Evolutionary conservation across 2,329 filamentous ascomycete genomes (phyloP), one percentile per base, ranked within the genome.

Genomic region (Dactylonectria macrodidyma): DNA sequence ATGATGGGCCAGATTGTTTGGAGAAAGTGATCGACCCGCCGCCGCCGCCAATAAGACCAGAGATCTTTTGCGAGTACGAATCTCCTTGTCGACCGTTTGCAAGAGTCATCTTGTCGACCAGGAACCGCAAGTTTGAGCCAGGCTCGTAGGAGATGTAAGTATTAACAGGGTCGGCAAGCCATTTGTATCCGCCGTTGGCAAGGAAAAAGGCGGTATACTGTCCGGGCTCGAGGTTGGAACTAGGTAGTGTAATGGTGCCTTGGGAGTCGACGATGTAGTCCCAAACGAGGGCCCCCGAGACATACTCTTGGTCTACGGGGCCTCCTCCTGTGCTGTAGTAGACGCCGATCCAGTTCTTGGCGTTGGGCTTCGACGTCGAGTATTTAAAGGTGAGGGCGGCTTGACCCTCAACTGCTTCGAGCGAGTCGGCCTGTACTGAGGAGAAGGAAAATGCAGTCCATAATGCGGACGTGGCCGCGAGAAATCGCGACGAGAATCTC

Each of bases 341-440:
- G 3, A 84, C 55, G 34, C 78, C 82, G 24, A 84, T 71, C 82
- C 82, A 84, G 68, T 84, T 84, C 16, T 66, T 75, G 3, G 65
- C 36, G 56, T 76, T 67, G 4, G 79, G 66, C 3, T 70, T 50
- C 0, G 70, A 44, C 0, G 80, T 82, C 5, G 75, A 72, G 70
- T 83, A 84, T 10, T 75, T 54, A 62, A 84, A 81, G 0, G 80
- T 82, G 52, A 80, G 26, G 26, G 26, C 26, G 26, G 26, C 26
- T 7, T 30, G 26, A 30, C 26, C 26, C 7, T 30, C 26, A 7
- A 30, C 26, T 30, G 26, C 26, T 7, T 30, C 26, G 26, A 30
- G 26, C 7, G 26, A 30, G 26, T 30, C 26, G 26, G 26, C 26
- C 26, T 5, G 26, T 30, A 30, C 26, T 30, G 26, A 30, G 26